Conservation (phyloP, 2,329 filamentous ascomycete genomes). For the Colletotrichum sp. region DNA sequence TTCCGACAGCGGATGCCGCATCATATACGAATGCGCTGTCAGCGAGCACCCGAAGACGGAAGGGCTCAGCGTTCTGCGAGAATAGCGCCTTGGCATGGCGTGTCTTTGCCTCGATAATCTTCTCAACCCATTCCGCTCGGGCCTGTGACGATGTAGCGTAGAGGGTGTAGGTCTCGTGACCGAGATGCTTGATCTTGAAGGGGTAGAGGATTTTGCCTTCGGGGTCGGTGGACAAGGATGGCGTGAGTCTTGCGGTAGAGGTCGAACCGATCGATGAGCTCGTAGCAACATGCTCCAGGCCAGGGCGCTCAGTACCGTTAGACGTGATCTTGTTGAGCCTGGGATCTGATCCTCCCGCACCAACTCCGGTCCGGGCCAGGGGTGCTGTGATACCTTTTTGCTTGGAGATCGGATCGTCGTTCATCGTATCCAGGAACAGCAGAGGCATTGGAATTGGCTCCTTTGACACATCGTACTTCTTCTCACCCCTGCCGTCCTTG, state of each 20-base stretch:
- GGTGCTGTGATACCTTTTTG: conserved; percentile 75
- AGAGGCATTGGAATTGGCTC: conserved; percentile 97
- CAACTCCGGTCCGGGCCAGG: conserved; percentile 59
- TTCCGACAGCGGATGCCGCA: conserved; percentile 60
- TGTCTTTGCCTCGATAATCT: conserved; percentile 94
- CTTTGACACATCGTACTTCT: conserved; percentile 94
- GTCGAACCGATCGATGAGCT: conserved; percentile 66
- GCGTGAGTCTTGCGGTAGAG: conserved; percentile 41
- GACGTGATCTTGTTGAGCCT: conserved; percentile 62
- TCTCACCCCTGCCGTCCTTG: conserved; percentile 74
- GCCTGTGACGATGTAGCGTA: conserved; percentile 80
- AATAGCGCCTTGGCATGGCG: conserved; percentile 87
- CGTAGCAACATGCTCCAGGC: conserved; percentile 72
- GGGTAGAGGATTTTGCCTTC: conserved; percentile 90
- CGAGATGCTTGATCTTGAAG: conserved; percentile 94
- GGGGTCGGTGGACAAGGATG: conserved; percentile 63
- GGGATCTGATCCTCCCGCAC: conserved; percentile 63
- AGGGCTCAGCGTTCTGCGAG: conserved; percentile 94
- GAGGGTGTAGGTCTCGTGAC: conserved; percentile 89
- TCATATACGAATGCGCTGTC: conserved; percentile 92
- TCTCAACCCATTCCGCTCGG: conserved; percentile 88
- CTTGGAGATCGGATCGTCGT: conserved; percentile 90
- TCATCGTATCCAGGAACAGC: conserved; percentile 87
- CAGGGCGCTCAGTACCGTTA: conserved; percentile 58
- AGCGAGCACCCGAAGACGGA: conserved; percentile 88